Base-by-base conservation (phyloP, 257 asterid genomes). In the Solanum virginianum region DNA sequence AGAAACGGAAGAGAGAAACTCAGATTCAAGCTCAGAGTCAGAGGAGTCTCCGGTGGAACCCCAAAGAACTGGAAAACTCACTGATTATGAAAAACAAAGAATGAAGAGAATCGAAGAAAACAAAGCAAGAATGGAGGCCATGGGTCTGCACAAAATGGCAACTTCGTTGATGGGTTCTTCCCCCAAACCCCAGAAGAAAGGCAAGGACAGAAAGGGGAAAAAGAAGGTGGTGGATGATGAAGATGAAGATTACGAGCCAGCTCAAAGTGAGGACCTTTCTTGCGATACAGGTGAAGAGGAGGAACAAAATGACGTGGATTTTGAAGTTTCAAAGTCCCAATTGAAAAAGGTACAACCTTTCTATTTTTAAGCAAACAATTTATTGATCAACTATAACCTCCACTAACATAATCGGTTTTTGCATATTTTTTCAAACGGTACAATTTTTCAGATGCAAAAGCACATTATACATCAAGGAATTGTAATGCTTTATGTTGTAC, bases 31-130 rank as follows among this genome's bases (percentile, higher is more conserved):
- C 79, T 88, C 93, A 71, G 87, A 84, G 51, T 88, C 91, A 11
- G 92, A 88, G 82, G 93, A 90, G 74, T 49, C 88, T 12, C 91
- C 72, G 54, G 83, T 83, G 56, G 92, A 86, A 60, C 22, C 83
- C 20, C 90, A 90, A 17, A 65, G 32, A 47, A 86, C 83, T 81
- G 83, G 85, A 89, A 70, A 85, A 83, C 88, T 89, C n/a, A 55
- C 95, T 4, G 91, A 91, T 29, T 96, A 96, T 85, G 99, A 96
- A 88, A 85, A 41, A 81, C 95, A 88, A 91, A 91, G 99, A 81
- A n/a, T 94, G 90, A 89, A 91, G 90, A 94, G 94, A 85, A 96
- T 96, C 63, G 92, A 93, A 83, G 99, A 94, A 86, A 96, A 95
- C 85, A 92, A 86, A 77, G 89, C 89, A 39, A 91, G 97, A 91